Percentiles rank a stretch among this genome's conserved stretches.
These are phyloP conservation scores for Croton laevigatus DNA, from an alignment of 441 rosid species.

Conservation along the genomic window DNA sequence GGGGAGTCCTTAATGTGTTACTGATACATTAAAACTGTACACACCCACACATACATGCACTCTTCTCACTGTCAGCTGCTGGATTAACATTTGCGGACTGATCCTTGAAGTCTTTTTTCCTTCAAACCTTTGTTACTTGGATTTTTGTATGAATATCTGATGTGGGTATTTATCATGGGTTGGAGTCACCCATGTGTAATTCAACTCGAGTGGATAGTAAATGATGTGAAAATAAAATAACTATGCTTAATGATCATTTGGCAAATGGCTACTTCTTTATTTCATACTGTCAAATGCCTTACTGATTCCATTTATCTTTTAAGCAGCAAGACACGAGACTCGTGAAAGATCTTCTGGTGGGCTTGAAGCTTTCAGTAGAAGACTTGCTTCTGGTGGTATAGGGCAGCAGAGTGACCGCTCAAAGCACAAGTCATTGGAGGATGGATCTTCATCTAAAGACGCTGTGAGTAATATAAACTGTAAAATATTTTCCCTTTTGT, in stretches of 20 bases:
- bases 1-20: not conserved
- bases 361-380: conserved; percentile 68
- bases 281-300: not conserved
- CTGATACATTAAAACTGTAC: not conserved
- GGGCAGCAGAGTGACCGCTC: conserved; percentile 55
- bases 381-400: conserved; percentile 38
- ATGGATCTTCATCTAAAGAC: conserved; percentile 59
- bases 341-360: conserved; percentile 75
- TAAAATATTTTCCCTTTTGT: conserved; percentile 24
- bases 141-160: not conserved
- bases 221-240: too few relatives aligned
- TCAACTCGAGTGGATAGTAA: too few relatives aligned
- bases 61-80: not conserved
- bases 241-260: too few relatives aligned
- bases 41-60: not conserved
- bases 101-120: not conserved
- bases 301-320: conserved; percentile 5
- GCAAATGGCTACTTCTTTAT: not conserved
- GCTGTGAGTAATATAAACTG: conserved; percentile 53
- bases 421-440: conserved; percentile 56
- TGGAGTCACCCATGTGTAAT: not conserved
- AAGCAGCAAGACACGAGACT: conserved; percentile 51
- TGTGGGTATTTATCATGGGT: not conserved
- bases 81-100: not conserved
- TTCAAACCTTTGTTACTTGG: not conserved